Evolutionary conservation across 129 eudicot species (phyloP).

Genomic region (Escallonia rubra): DNA sequence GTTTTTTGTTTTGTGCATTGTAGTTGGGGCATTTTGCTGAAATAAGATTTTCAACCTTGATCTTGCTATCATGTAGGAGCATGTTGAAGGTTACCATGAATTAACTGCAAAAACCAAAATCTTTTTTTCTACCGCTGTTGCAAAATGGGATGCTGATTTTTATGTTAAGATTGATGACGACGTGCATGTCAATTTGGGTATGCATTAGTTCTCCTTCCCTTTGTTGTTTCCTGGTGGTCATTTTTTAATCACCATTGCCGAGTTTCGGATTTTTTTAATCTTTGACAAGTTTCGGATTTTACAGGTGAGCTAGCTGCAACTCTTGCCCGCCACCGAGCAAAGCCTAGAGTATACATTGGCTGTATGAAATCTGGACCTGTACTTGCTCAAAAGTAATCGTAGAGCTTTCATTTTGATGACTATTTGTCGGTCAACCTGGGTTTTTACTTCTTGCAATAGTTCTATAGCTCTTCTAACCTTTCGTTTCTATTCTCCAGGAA

Average conservation of each 20-base stretch:
- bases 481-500: conserved; percentile 28
- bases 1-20: background rate
- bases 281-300: background rate
- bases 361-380: conserved; percentile 95
- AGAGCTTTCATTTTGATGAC: background rate
- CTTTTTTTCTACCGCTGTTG: conserved; percentile 77
- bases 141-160: conserved; percentile 86
- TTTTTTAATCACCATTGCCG: background rate
- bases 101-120: conserved; percentile 67
- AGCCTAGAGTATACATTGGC: conserved; percentile 68
- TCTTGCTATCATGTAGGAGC: conserved; percentile 49
- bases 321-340: conserved; percentile 67
- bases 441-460: background rate
- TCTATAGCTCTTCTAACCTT: background rate
- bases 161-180: conserved; percentile 85
- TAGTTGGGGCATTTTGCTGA: conserved; percentile 1
- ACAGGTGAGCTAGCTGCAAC: conserved; percentile 68
- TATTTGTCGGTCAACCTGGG: background rate
- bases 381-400: conserved; percentile 61
- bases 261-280: too few species aligned
- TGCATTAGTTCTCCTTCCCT: background rate
- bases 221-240: background rate
- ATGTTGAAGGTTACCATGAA: conserved; percentile 86
- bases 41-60: conserved; percentile 12
- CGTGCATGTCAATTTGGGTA: conserved; percentile 87